Base-by-base conservation (phyloP, 2,329 filamentous ascomycete genomes). In the Geosmithia morbida region DNA sequence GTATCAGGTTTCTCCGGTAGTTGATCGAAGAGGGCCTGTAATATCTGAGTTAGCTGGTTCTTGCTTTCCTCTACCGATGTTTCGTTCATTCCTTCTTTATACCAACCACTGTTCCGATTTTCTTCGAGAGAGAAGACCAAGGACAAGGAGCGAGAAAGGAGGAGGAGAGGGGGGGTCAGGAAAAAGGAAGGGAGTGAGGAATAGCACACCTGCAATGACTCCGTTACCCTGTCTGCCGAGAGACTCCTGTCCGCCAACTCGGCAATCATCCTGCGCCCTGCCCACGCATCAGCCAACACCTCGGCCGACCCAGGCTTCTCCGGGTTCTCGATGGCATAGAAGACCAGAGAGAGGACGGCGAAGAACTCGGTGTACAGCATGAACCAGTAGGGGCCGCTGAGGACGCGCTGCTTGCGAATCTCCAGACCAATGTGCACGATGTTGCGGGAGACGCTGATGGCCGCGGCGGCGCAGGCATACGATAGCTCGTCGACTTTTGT, bases 311-410 rank as follows among this genome's bases (percentile, higher is more conserved):
- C 84, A 3, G 75, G 67, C 56, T 84, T 87, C 50, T 85, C 79
- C 1, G 84, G 83, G 52, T 90, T 90, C 59, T 90, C 86, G 14
- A 87, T 69, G 1, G 85, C 83, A 57, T 85, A 90, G 57, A 87
- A 92, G 1, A 90, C 71, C 43, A 92, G 68, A 0, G 86, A 86
- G 30, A 92, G 68, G 30, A 90, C 83, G 14, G 84, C 81, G 58
- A 88, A 89, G 64, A 87, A 89, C 16, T 85, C 83, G 2, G 85
- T 87, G 58, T 87, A 90, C 59, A 90, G 78, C 54, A 85, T 84
- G 58, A 90, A 90, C 86, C 86, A 92, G 61, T 87, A 89, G 0
- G 85, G 83, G 1, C 86, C 87, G 51, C 83, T 82, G n/a, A 92
- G 68, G 7, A 87, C 69, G 3, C 81, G 77, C 56, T 83, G 77